Base-by-base conservation (phyloP, 768 basidiomycete species). In the Podaxis pistillaris region DNA sequence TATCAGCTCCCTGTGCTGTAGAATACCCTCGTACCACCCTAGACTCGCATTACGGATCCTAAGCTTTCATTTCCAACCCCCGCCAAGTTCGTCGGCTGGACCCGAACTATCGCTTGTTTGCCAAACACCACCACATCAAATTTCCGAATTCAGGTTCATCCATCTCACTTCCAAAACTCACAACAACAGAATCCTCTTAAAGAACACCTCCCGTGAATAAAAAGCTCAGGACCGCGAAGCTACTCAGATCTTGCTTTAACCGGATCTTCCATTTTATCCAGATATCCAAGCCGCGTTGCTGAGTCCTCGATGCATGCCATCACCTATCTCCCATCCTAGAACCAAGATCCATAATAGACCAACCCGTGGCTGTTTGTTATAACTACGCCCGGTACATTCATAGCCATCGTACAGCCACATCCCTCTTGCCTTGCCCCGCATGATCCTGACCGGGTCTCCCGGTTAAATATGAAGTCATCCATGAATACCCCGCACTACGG, bases 51-150 rank as follows among this genome's bases (percentile, higher is more conserved):
- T 56, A 56, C 54, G 1, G 19, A 41, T 24, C 54, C 37, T 17
- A 56, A 40, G 22, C 38, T 24, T 56, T 56, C 37, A 56, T 56
- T 56, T 56, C 38, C 54, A 38, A 56, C 36, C 28, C 54, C 54
- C 54, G 54, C 53, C 55, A 56, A 56, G 40, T 33, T 50, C 33
- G 49, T 38, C 49, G 36, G 47, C 58, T 26, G 58, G 24, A 49
- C 47, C 58, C 49, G 58, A 59, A 28, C 46, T 22, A 40, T 12
- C 38, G 26, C 56, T 56, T 59, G 19, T 28, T 51, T 50, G 26
- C 58, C 44, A 37, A 59, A 59, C 58, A 59, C 37, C 30, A 26
- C 58, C 49, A 38, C 50, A 40, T 51, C 58, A 59, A 50, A 38
- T 26, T 51, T 59, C 58, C 58, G 30, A 51, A 59, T 59, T 4